Evolutionary conservation across 352 stramenopile species (phyloP), one percentile per base, ranked within the genome.

Genomic region (Phytophthora sansomeana): DNA sequence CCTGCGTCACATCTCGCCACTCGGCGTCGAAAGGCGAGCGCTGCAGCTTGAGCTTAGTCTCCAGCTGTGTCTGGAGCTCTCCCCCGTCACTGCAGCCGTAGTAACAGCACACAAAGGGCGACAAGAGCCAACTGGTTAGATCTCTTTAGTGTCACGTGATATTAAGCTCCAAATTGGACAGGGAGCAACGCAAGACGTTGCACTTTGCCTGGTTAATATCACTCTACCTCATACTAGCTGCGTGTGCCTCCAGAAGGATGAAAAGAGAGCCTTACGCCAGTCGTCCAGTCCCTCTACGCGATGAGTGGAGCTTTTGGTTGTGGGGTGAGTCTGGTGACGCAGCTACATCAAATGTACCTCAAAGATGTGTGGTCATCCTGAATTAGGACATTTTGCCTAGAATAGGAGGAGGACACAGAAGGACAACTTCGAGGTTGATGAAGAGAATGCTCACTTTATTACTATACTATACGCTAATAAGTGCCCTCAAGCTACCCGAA

Each of bases 1-100:
- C 79, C 72, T 87, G 60, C n/a, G 80, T 85, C 47, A 86, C 71
- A 74, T 89, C 80, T 52, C 50, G 58, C 74, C 75, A 83, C 24
- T 73, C 58, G 6, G 72, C 44, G 3, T 79, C 39, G 13, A 74
- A 61, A 6, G 69, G 61, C 24, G 66, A 62, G 41, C 49, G 46
- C 32, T 69, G 55, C 56, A 82, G 24, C 48, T 61, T 57, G 48
- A 82, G 35, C 46, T 80, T 79, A 17, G 60, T 59, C 16, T 78
- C 52, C 33, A 85, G 21, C 29, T 76, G 56, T 13, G 54, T 47
- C 38, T 74, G 41, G 53, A 90, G 49, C 63, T 77, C 61, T 52
- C 64, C 67, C 21, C 46, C 30, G 39, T 72, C 72, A 69, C 59
- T 75, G 39, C 44, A 62, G 21, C 42, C 55, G 29, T 28, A 30